Conservation (phyloP, 805 yeast species). For the Metschnikowia henanensis region DNA sequence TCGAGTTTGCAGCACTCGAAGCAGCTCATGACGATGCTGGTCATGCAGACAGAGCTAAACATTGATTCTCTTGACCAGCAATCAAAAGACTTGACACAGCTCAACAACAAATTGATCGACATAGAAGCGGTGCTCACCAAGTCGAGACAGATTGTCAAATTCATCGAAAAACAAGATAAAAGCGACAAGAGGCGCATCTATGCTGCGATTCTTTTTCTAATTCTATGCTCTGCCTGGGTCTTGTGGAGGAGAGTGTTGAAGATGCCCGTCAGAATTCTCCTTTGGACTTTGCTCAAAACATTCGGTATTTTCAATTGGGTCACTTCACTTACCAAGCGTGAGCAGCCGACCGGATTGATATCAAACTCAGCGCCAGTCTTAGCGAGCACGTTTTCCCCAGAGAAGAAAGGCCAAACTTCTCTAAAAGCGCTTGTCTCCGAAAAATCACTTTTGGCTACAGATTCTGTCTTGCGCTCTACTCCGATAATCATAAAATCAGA, state of each 20-base stretch:
- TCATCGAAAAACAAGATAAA: conserved; percentile 52
- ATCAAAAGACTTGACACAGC: conserved; percentile 37
- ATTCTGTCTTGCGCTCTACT: too few relatives aligned
- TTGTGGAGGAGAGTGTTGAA: conserved; percentile 49
- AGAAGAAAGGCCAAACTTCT: background rate
- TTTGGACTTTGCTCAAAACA: conserved; percentile 48
- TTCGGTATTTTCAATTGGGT: conserved; percentile 23
- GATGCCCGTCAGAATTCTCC: conserved; percentile 41
- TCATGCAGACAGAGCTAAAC: conserved; percentile 52
- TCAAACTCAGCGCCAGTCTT: background rate
- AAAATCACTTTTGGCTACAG: too few relatives aligned
- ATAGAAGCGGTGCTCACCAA: conserved; percentile 42
- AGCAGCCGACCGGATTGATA: background rate
- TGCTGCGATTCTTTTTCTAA: conserved; percentile 45
- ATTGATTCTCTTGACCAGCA: conserved; percentile 49
- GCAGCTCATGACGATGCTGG: conserved; percentile 48
- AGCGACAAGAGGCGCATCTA: conserved; percentile 50
- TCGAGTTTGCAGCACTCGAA: conserved; percentile 47
- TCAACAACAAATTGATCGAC: conserved; percentile 42
- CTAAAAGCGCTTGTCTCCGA: too few relatives aligned
- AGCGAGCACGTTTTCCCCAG: background rate
- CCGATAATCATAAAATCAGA: too few relatives aligned
- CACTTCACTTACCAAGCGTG: conserved; percentile 1
- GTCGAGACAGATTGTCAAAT: conserved; percentile 47
- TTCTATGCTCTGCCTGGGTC: conserved; percentile 48